Conservation (phyloP, 2,329 filamentous ascomycete species). For the Diaporthe longicolla region DNA sequence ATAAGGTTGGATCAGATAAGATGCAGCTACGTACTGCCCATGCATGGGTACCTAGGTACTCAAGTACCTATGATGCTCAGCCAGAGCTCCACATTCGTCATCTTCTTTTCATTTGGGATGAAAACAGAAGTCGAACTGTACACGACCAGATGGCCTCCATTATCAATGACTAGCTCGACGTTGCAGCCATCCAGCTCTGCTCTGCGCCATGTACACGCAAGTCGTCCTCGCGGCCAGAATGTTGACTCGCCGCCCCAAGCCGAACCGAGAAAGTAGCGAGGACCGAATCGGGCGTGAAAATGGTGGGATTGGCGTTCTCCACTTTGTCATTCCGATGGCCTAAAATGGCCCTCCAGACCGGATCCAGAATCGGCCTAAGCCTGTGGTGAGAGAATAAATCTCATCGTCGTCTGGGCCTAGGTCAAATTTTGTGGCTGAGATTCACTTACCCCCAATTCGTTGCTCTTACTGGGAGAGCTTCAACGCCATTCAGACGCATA, state of each 20-base stretch:
- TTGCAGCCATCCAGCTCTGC: neutral
- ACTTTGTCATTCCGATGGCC: slow-evolving; percentile 18
- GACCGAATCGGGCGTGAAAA: slow-evolving; percentile 18
- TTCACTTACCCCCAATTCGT: neutral
- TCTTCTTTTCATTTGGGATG: neutral
- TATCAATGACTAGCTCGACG: neutral
- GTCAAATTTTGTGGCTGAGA: neutral
- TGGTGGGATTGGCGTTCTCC: slow-evolving; percentile 22
- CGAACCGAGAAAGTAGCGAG: slow-evolving; percentile 24
- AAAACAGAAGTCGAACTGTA: neutral
- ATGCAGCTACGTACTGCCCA: neutral
- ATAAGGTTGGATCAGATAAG: slow-evolving; percentile 25
- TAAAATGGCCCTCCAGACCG: neutral
- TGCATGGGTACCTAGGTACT: neutral
- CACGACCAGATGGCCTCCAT: too few species aligned
- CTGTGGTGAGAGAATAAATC: slow-evolving; percentile 22
- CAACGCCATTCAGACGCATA: neutral
- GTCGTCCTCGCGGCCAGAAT: neutral
- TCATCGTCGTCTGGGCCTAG: neutral
- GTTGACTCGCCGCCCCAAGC: neutral
- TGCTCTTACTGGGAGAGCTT: neutral
- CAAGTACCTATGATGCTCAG: neutral
- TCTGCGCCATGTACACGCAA: neutral
- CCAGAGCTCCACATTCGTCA: neutral
- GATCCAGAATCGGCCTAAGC: slow-evolving; percentile 12